Evolutionary conservation across 2,329 filamentous ascomycete species (phyloP).

Genomic region (Verticillium tricorpus): DNA sequence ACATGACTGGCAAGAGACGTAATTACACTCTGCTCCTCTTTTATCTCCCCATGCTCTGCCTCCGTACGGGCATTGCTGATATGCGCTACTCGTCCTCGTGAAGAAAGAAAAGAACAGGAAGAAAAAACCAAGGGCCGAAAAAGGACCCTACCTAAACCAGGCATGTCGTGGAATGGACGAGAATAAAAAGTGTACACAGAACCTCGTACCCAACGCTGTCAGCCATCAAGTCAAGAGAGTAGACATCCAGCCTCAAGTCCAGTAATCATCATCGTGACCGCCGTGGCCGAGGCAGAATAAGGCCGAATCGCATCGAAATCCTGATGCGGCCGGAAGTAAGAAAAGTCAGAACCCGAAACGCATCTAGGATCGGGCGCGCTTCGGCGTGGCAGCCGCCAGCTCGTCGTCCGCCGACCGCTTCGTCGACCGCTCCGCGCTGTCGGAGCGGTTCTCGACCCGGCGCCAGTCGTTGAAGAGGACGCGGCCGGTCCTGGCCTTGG

Average conservation of each 20-base stretch:
- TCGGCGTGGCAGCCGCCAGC: constrained; percentile 23
- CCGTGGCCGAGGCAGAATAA: background rate
- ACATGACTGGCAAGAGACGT: background rate
- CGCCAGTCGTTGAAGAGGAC: constrained; percentile 67
- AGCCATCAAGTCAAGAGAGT: background rate
- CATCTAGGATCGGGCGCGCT: constrained; percentile 26
- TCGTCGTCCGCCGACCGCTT: constrained; percentile 6
- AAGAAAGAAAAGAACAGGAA: background rate
- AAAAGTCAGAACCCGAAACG: constrained; percentile 1
- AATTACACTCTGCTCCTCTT: background rate
- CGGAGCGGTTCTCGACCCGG: constrained; percentile 52
- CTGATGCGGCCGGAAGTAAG: background rate
- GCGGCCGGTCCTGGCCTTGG: constrained; percentile 32
- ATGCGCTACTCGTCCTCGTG: background rate
- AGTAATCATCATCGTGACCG: background rate
- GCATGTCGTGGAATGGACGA: background rate
- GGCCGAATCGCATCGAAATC: background rate
- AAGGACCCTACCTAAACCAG: background rate
- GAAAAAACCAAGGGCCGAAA: background rate
- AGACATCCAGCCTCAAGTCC: background rate
- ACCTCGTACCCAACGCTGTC: background rate
- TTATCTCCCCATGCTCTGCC: background rate
- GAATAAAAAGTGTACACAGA: background rate
- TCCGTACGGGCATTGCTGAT: background rate
- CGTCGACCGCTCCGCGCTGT: background rate